Evolutionary conservation across 2,329 filamentous ascomycete genomes (phyloP), one percentile per base, ranked within the genome.

Genomic region (Claviceps citrina): DNA sequence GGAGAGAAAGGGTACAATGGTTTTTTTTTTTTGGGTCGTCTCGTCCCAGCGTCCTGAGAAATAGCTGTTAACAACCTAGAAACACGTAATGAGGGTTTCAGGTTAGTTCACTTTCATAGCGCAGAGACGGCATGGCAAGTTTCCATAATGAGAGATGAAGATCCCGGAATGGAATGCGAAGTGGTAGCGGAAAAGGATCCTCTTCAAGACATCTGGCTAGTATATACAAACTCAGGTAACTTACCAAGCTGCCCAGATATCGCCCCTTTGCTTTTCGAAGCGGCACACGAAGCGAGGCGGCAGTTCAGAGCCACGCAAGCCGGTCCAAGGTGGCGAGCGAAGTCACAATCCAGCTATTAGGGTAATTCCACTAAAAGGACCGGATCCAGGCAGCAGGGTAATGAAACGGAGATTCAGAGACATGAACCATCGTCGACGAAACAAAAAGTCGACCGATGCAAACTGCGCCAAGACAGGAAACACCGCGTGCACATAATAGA

Each of bases 231-330:
- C 62, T 62, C 58, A 55, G 56, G 57, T 53, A 51, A 63, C 67
- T 69, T 60, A 70, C 67, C 67, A 66, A 62, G 66, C 66, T 70
- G 66, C 67, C 67, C 64, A 56, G 64, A 63, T 55, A 52, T 55
- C 52, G 54, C 56, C 58, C 49, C 47, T 50, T 47, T 48, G 33
- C 4, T 33, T 15, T 33, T 19, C 9, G 7, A 22, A 19, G 10
- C 32, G 26, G 26, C 32, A 36, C 54, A 47, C 15, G 37, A 27
- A 26, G 24, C 27, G 6, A 24, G 38, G 39, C 20, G 54, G 47
- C 48, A 46, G 43, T 43, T 32, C 45, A 45, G 42, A 40, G 31
- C 34, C 31, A 36, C 32, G 35, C 32, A 41, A 45, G 25, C 39
- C 42, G 33, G 34, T 36, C 42, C 43, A 46, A 16, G 36, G 37